Evolutionary conservation across 2,329 filamentous ascomycete genomes (phyloP).

Genomic region (Penicillium concentricum): DNA sequence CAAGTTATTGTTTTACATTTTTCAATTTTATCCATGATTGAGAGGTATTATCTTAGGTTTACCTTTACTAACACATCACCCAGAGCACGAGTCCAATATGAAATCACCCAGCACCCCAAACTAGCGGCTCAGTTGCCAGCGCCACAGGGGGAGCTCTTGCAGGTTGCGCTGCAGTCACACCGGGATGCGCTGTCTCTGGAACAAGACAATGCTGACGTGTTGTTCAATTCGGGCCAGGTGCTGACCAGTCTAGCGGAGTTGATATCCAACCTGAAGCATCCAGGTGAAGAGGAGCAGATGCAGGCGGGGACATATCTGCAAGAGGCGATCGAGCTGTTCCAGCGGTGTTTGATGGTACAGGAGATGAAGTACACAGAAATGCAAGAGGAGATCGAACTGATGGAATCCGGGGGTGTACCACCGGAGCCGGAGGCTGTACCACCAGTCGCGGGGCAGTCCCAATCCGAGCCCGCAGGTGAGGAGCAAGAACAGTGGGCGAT

Average conservation of each 20-base stretch:
- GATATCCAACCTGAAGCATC: conserved; percentile 53
- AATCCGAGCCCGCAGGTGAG: conserved; percentile 16
- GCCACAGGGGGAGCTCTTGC: conserved; percentile 55
- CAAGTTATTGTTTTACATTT: not conserved
- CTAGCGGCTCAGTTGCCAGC: conserved; percentile 59
- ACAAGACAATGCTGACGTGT: conserved; percentile 62
- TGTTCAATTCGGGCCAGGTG: conserved; percentile 72
- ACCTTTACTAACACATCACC: conserved; percentile 7
- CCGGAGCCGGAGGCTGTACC: conserved; percentile 7
- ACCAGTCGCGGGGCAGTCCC: conserved; percentile 10
- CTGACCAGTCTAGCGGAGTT: conserved; percentile 65
- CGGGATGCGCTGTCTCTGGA: conserved; percentile 60
- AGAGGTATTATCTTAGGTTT: not conserved
- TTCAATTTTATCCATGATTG: not conserved
- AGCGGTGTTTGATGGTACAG: conserved; percentile 56
- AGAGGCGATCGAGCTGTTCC: conserved; percentile 61
- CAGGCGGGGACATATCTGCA: conserved; percentile 56
- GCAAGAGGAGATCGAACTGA: conserved; percentile 44
- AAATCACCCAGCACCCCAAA: conserved; percentile 65
- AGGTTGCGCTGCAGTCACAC: conserved; percentile 63
- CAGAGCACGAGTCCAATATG: conserved; percentile 67
- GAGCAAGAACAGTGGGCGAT: conserved; percentile 62
- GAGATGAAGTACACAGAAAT: conserved; percentile 49
- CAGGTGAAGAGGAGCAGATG: conserved; percentile 40
- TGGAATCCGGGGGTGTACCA: conserved; percentile 28